Evolutionary conservation across 495 filamentous ascomycete species (phyloP).

Genomic region (Sporormia fimetaria): DNA sequence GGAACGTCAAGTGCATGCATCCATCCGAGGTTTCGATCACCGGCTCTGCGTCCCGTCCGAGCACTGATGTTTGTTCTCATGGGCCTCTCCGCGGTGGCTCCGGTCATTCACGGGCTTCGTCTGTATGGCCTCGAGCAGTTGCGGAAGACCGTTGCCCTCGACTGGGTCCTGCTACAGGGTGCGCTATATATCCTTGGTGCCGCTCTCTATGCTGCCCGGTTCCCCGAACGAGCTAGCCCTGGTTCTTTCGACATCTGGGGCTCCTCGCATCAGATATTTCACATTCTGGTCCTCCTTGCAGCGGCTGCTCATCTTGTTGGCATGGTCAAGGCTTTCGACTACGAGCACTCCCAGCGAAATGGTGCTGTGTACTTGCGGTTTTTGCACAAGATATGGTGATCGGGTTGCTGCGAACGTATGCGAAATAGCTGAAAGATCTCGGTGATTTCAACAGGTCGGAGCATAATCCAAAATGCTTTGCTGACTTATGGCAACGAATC

Average conservation of each 20-base stretch:
- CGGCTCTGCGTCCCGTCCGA: conserved; percentile 71
- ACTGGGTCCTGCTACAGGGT: conserved; percentile 72
- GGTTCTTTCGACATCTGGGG: conserved; percentile 65
- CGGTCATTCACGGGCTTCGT: conserved; percentile 59
- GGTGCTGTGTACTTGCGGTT: conserved; percentile 4
- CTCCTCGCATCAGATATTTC: conserved; percentile 71
- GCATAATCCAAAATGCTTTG: too few relatives aligned
- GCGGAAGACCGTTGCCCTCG: conserved; percentile 64
- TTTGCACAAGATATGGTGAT: conserved; percentile 8
- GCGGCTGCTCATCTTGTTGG: conserved; percentile 54
- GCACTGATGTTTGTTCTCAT: conserved; percentile 86
- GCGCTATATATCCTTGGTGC: conserved; percentile 79
- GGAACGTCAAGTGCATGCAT: conserved; percentile 66
- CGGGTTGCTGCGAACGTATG: not conserved
- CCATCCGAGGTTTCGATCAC: conserved; percentile 68
- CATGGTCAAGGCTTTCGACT: conserved; percentile 40
- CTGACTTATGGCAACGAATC: too few relatives aligned
- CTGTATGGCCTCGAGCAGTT: conserved; percentile 49
- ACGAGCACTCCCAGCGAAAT: conserved; percentile 27
- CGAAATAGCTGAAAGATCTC: too few relatives aligned
- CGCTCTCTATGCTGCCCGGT: conserved; percentile 58
- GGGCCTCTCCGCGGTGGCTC: conserved; percentile 73
- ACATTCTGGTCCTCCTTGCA: conserved; percentile 57
- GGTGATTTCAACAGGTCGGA: too few relatives aligned
- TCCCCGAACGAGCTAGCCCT: conserved; percentile 52